These are phyloP conservation scores for Penicillium occitanis DNA, from an alignment of 2,329 filamentous ascomycete genomes.

Conservation along the genomic window DNA sequence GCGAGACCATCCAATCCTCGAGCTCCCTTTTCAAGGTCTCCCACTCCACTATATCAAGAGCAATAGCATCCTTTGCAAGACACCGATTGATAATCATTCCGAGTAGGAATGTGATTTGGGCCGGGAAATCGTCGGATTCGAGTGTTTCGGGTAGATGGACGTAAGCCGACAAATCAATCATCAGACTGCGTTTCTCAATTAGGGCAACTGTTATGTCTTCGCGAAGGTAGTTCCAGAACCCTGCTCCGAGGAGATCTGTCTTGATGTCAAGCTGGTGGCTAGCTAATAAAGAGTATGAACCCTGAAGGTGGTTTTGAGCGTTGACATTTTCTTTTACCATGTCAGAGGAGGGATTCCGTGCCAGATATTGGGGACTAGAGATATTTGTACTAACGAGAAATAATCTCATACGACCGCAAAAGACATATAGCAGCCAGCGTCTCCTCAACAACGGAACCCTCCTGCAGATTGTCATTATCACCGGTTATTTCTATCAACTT, in stretches of 20 bases:
- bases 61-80: constrained; percentile 27
- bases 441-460: constrained; percentile 28
- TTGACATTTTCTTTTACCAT: constrained; percentile 37
- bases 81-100: constrained; percentile 47
- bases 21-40: constrained; percentile 27
- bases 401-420: constrained; percentile 52
- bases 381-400: constrained; percentile 37
- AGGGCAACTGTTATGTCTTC: constrained; percentile 58
- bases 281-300: constrained; percentile 48
- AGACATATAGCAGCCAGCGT: constrained; percentile 51
- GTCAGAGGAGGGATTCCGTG: neutral
- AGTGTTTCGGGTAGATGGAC: constrained; percentile 12
- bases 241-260: constrained; percentile 40
- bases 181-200: constrained; percentile 44
- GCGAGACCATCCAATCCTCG: constrained; percentile 31
- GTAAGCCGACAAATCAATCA: constrained; percentile 40
- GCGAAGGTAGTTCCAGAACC: constrained; percentile 54
- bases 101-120: constrained; percentile 46
- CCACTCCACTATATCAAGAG: constrained; percentile 20
- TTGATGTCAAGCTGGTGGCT: constrained; percentile 26
- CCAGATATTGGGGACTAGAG: neutral
- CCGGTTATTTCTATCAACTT: constrained; percentile 41
- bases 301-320: constrained; percentile 49
- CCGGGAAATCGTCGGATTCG: constrained; percentile 38
- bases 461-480: constrained; percentile 29